Evolutionary conservation across 1,284 basidiomycete species (phyloP).

Genomic region (Testicularia cyperi): DNA sequence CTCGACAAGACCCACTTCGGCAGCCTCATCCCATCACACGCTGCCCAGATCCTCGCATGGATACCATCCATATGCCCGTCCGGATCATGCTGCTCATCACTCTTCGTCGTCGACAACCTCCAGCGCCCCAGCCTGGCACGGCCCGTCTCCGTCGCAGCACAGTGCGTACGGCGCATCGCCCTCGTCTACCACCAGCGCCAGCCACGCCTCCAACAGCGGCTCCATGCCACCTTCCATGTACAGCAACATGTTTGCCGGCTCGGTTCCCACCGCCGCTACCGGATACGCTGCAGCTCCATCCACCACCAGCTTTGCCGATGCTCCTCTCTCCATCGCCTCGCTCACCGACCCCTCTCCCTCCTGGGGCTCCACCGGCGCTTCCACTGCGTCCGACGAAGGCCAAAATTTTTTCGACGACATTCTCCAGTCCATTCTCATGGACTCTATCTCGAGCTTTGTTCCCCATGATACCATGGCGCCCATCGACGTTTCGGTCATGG

Average conservation of each 20-base stretch:
- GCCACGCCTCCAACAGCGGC: too few relatives aligned
- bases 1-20: not conserved
- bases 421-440: slow-evolving; percentile 36
- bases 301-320: not conserved
- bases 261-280: not conserved
- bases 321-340: slow-evolving; percentile 23
- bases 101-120: too few relatives aligned
- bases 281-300: too few relatives aligned
- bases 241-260: not conserved
- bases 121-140: too few relatives aligned
- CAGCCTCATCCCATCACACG: not conserved
- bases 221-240: too few relatives aligned
- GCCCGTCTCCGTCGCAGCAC: too few relatives aligned
- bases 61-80: not conserved
- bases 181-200: too few relatives aligned
- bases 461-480: slow-evolving; percentile 24
- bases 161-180: too few relatives aligned
- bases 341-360: slow-evolving; percentile 28
- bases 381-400: slow-evolving; percentile 22
- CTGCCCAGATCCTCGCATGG: not conserved
- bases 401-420: slow-evolving; percentile 43
- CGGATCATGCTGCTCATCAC: not conserved
- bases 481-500: slow-evolving; percentile 2
- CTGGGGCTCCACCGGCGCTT: slow-evolving; percentile 24
- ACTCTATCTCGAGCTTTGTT: slow-evolving; percentile 34